phyloP scores from a whole-genome alignment of 2,329 filamentous ascomycete species.

The Phaeosphaeria sp. region DNA sequence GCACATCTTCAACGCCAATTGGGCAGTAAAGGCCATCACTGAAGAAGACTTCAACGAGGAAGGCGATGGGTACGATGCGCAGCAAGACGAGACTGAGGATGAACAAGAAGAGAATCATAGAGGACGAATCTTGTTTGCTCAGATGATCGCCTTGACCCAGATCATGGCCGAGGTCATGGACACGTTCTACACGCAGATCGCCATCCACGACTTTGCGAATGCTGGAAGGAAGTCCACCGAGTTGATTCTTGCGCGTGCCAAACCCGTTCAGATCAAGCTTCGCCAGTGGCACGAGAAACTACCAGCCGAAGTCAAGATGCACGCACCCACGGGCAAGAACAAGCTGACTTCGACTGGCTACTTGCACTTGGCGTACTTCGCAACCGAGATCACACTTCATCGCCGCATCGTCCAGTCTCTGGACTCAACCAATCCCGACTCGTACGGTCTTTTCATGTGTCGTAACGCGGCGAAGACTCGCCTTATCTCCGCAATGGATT shows the following conservation, averaged over 20 bases:
- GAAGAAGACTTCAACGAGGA: slow-evolving; percentile 76
- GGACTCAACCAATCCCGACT: slow-evolving; percentile 64
- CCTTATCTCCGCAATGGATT: slow-evolving; percentile 95
- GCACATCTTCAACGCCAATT: slow-evolving; percentile 73
- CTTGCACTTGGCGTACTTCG: slow-evolving; percentile 90
- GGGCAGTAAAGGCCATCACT: slow-evolving; percentile 75
- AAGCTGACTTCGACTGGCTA: slow-evolving; percentile 62
- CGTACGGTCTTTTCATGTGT: slow-evolving; percentile 89
- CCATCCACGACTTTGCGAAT: slow-evolving; percentile 71
- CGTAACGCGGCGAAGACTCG: slow-evolving; percentile 92
- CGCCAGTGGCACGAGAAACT: slow-evolving; percentile 82
- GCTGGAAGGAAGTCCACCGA: slow-evolving; percentile 75
- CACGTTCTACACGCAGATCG: slow-evolving; percentile 80
- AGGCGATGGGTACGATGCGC: slow-evolving; percentile 60
- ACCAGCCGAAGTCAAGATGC: slow-evolving; percentile 70
- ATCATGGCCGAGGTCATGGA: slow-evolving; percentile 82
- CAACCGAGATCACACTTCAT: slow-evolving; percentile 91
- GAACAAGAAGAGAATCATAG: slow-evolving; percentile 68
- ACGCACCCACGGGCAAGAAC: slow-evolving; percentile 52
- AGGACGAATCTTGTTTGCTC: slow-evolving; percentile 73
- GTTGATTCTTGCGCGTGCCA: slow-evolving; percentile 75
- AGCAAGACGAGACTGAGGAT: slow-evolving; percentile 58
- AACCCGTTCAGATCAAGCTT: slow-evolving; percentile 81
- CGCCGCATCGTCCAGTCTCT: slow-evolving; percentile 88
- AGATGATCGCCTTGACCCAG: slow-evolving; percentile 77